Evolutionary conservation across 257 asterid species (phyloP).

Genomic region (Petrea volubilis): DNA sequence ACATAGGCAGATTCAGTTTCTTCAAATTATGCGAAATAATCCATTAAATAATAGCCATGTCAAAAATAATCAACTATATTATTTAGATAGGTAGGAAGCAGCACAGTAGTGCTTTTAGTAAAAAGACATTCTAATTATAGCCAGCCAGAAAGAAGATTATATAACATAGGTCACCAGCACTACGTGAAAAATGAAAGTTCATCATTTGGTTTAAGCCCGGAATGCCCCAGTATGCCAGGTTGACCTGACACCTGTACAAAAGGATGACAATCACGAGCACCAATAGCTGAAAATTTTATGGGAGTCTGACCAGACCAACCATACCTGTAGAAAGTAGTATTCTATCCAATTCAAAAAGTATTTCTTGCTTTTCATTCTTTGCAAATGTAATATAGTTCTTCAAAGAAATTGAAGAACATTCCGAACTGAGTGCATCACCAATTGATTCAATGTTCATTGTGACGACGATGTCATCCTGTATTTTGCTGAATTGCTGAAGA

Average conservation of each 20-base stretch:
- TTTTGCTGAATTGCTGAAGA: conserved; percentile 17
- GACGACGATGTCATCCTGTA: conserved; percentile 26
- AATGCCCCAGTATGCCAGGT: conserved; percentile 30
- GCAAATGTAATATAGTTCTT: conserved; percentile 21
- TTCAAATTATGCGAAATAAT: not conserved
- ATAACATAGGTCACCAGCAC: conserved; percentile 54
- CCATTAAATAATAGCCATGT: not conserved
- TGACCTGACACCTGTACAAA: conserved; percentile 30
- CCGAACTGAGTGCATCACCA: conserved; percentile 32
- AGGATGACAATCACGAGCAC: conserved; percentile 26
- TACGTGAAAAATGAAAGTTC: conserved; percentile 57
- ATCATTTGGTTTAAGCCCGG: conserved; percentile 49
- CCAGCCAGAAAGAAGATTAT: conserved; percentile 8
- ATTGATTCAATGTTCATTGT: conserved; percentile 20
- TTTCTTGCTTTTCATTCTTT: conserved; percentile 37
- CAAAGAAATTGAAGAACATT: conserved; percentile 29
- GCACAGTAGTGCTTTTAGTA: not conserved
- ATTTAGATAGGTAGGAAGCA: not conserved
- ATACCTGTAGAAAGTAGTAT: conserved; percentile 23
- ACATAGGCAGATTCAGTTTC: not conserved
- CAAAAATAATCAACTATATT: not conserved
- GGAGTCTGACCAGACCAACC: conserved; percentile 26
- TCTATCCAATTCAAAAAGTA: conserved; percentile 26
- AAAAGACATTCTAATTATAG: not conserved
- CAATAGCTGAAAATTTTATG: conserved; percentile 22